A percentile compares a stretch with the other conserved stretches of the same genome.
phyloP scores from a whole-genome alignment of 805 yeast genomes.

The Kazachstania kunashirensis region DNA sequence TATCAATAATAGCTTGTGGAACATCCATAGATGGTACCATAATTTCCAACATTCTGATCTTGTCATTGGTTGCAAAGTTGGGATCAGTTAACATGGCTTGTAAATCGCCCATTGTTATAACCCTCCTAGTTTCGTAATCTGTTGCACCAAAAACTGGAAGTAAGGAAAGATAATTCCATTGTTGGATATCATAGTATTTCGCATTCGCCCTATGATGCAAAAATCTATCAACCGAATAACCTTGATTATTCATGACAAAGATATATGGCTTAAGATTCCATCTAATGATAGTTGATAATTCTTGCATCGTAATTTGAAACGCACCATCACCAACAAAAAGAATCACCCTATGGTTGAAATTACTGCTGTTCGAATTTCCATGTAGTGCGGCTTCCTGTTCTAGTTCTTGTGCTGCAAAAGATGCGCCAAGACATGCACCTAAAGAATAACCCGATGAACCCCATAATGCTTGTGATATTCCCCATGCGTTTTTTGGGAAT shows the following conservation, averaged over 20 bases:
- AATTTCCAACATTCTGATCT: conserved; percentile 47
- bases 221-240: conserved; percentile 57
- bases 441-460: conserved; percentile 59
- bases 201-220: conserved; percentile 46
- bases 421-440: conserved; percentile 56
- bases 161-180: conserved; percentile 45
- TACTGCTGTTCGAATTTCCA: conserved; percentile 11
- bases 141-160: conserved; percentile 48
- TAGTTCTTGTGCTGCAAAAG: conserved; percentile 44
- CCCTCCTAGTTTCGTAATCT: conserved; percentile 35
- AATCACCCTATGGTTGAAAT: conserved; percentile 40
- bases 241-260: conserved; percentile 53
- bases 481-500: conserved; percentile 42
- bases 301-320: conserved; percentile 57
- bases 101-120: conserved; percentile 42
- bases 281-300: conserved; percentile 48
- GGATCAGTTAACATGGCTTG: conserved; percentile 33
- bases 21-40: conserved; percentile 54
- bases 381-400: conserved; percentile 3
- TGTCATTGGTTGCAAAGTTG: conserved; percentile 34
- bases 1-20: conserved; percentile 30
- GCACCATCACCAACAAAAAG: conserved; percentile 64
- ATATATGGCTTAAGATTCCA: conserved; percentile 48
- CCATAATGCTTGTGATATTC: conserved; percentile 56
- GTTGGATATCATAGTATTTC: conserved; percentile 49